Evolutionary conservation across 805 yeast genomes (phyloP).

Genomic region (Zygotorulaspora danielsina): DNA sequence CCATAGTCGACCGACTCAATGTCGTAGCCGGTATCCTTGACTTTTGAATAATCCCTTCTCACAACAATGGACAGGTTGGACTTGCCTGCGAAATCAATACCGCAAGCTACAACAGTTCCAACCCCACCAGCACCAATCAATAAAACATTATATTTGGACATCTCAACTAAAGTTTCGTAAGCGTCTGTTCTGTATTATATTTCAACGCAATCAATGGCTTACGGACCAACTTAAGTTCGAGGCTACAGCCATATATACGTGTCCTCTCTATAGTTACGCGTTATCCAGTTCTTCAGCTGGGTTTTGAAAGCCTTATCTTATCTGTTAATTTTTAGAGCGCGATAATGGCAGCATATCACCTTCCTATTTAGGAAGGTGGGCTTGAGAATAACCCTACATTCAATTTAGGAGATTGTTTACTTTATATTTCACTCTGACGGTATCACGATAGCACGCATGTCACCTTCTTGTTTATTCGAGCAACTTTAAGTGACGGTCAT

Average conservation of each 20-base stretch:
- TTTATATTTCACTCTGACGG: no score
- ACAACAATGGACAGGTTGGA: slow-evolving; percentile 54
- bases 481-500: no score
- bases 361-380: background rate
- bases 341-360: background rate
- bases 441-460: no score
- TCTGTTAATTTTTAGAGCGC: background rate
- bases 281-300: background rate
- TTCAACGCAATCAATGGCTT: background rate
- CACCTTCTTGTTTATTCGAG: no score
- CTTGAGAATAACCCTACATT: no score
- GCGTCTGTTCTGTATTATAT: background rate
- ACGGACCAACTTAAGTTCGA: background rate
- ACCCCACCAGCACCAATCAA: slow-evolving; percentile 79
- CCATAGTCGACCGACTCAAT: slow-evolving; percentile 63
- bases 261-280: background rate
- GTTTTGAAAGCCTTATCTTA: background rate
- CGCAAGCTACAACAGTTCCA: slow-evolving; percentile 66
- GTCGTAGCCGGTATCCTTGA: slow-evolving; percentile 47
- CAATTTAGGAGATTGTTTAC: no score
- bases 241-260: background rate
- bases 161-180: background rate
- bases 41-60: slow-evolving; percentile 54
- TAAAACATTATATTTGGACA: slow-evolving; percentile 36
- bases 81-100: slow-evolving; percentile 46